A percentile compares a stretch with the other conserved stretches of the same genome.
phyloP scores from a whole-genome alignment of 345 rosid species.

The Pistacia vera region DNA sequence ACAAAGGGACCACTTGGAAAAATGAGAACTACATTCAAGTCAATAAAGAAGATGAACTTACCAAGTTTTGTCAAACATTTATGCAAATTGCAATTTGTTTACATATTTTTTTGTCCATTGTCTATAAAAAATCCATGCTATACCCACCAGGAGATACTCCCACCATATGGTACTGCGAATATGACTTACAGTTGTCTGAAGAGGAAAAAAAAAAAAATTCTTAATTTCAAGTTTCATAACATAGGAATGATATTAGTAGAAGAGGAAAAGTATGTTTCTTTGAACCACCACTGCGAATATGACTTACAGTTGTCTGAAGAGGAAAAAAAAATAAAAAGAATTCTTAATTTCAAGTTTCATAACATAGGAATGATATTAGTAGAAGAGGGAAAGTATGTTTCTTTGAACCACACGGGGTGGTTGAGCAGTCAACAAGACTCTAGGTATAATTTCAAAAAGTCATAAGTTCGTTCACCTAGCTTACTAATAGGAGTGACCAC shows the following conservation, averaged over 20 bases:
- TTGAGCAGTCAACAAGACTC: too few species aligned
- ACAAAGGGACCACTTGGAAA: not conserved
- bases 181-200: not conserved
- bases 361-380: not conserved
- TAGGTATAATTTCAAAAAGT: too few species aligned
- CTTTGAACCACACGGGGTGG: too few species aligned
- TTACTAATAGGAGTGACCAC: too few species aligned
- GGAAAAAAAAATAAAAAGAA: too few species aligned
- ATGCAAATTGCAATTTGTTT: not conserved
- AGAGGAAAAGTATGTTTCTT: not conserved
- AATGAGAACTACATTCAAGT: not conserved
- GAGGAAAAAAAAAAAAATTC: too few species aligned
- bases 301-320: not conserved
- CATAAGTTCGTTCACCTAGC: too few species aligned
- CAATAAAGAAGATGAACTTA: not conserved
- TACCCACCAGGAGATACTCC: not conserved
- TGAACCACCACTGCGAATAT: not conserved
- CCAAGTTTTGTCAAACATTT: not conserved
- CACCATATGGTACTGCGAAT: not conserved
- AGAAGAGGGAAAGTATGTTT: not conserved
- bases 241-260: not conserved
- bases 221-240: not conserved
- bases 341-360: not conserved
- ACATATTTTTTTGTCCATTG: not conserved
- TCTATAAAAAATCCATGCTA: not conserved